Percentiles rank a stretch among this genome's conserved stretches.
Evolutionary conservation across 352 stramenopile genomes (phyloP).

Genomic region (Phytopythium aichiense): DNA sequence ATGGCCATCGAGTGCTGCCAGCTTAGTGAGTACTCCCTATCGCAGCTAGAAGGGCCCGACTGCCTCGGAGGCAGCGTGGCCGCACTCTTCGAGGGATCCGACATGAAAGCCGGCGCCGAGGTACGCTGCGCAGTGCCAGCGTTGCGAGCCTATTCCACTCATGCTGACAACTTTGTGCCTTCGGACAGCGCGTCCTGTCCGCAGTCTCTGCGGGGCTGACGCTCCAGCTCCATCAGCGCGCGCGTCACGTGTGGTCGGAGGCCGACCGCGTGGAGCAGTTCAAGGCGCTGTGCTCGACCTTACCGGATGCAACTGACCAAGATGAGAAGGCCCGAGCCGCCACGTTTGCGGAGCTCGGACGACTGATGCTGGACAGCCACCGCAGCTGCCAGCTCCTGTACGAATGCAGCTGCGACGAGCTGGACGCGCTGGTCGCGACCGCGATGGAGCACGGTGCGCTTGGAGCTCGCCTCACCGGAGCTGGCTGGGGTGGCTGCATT

Average conservation of each 20-base stretch:
- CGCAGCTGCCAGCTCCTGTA: conserved; percentile 58
- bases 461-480: conserved; percentile 70
- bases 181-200: conserved; percentile 25
- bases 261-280: conserved; percentile 60
- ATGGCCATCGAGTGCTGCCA: conserved; percentile 14
- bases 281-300: not conserved
- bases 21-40: conserved; percentile 22
- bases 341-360: conserved; percentile 32
- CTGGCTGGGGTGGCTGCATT: conserved; percentile 81
- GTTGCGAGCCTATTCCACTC: no score
- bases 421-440: conserved; percentile 62
- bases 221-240: conserved; percentile 57
- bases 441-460: conserved; percentile 41
- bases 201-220: conserved; percentile 7
- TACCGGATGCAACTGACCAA: not conserved
- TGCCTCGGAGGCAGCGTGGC: conserved; percentile 18
- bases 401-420: conserved; percentile 69
- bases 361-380: conserved; percentile 70
- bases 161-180: not conserved
- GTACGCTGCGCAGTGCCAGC: conserved; percentile 17
- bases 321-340: not conserved
- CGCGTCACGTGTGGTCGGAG: conserved; percentile 66
- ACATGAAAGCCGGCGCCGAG: conserved; percentile 22
- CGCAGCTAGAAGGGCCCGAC: conserved; percentile 17
- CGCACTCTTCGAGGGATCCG: conserved; percentile 28